Conservation (phyloP, 2,329 filamentous ascomycete species). For the Penicillium sp. region DNA sequence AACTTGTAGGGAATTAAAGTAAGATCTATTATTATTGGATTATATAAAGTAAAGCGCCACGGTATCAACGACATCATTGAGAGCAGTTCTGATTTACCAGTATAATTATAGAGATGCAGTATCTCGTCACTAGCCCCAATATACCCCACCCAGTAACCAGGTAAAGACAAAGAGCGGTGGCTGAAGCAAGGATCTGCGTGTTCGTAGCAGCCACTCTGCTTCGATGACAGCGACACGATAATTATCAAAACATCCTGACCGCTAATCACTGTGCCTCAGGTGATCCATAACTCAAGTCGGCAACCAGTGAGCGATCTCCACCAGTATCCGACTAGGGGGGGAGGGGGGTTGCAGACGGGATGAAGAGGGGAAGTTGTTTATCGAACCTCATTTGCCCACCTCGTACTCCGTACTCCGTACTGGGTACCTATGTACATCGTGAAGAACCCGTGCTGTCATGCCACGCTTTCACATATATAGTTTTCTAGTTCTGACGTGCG, state of each 20-base stretch:
- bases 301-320: conserved; percentile 8
- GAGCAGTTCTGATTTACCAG: background rate
- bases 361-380: conserved; percentile 1
- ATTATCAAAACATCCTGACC: conserved; percentile 1
- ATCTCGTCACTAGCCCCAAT: background rate
- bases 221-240: background rate
- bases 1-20: background rate
- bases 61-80: conserved; percentile 17
- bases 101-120: background rate
- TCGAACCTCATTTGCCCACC: background rate
- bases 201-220: conserved; percentile 3
- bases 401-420: background rate
- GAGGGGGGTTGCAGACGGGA: conserved; percentile 15
- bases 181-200: conserved; percentile 10
- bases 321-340: conserved; percentile 13
- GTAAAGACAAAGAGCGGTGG: conserved; percentile 10
- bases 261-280: background rate
- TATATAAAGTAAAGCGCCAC: conserved; percentile 11
- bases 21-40: background rate
- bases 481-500: conserved; percentile 1
- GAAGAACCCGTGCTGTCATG: background rate
- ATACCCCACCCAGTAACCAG: background rate
- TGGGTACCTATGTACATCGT: background rate
- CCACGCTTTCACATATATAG: background rate
- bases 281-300: background rate